Base-by-base conservation (phyloP, 148 eudicot species). In the Fagopyrum esculentum region DNA sequence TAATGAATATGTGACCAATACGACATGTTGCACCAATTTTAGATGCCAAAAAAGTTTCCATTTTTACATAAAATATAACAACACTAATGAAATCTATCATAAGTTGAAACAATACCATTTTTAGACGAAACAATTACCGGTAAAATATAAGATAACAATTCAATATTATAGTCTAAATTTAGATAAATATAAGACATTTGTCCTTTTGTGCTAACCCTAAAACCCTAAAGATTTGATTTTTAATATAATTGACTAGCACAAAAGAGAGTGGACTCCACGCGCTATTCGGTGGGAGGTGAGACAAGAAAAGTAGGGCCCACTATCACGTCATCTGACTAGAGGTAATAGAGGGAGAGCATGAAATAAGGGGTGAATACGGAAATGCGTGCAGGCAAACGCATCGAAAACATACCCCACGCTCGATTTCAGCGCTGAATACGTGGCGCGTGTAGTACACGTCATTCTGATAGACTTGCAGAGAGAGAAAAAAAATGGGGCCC, bases 371-470 rank as follows among this genome's bases (percentile, higher is more conserved):
- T 60, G 66, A 60, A 60, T 60, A 60, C 66, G 40, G 40, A 60
- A 60, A 22, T 22, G 66, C 26, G 29, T 56, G 26, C 29, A 56
- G 60, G 17, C 17, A 16, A 9, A 49, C 59, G n/a, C 59, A 55
- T 55, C 59, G 59, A 55, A 55, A 55, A 55, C 59, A 55, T n/a
- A 4, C 59, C n/a, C 16, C 16, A 52, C 16, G 56, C 56, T 52
- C 61, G 61, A 56, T 56, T 56, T 56, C 61, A 56, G 61, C 61
- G 61, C 61, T 56, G 26, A 17, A 56, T 60, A 30, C 44, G 16
- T 29, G 69, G 69, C 69, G 69, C 69, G 69, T 63, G 69, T 0
- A 10, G 0, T 16, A 2, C 69, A 29, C 69, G 11, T 49, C 52
- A 9, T 49, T 49, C 52, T 49, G 52, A 12, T 35, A 49, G 10